Base-by-base conservation (phyloP, 306 rosid genomes). In the Pyrus betulifolia region DNA sequence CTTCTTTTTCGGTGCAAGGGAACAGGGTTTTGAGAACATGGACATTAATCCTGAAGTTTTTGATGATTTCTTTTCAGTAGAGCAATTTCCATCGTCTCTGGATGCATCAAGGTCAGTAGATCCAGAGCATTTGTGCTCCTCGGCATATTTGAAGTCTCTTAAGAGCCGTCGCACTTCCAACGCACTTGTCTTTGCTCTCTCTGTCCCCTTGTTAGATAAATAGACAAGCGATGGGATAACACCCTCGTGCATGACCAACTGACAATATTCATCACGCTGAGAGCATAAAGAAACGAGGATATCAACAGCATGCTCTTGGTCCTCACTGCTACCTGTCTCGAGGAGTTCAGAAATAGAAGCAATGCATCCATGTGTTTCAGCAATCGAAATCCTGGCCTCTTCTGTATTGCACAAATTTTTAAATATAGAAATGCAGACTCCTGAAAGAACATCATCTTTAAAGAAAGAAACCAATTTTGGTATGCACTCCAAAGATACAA, bases 361-460 rank as follows among this genome's bases (percentile, higher is more conserved):
- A 72, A 96, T 78, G 89, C 97, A 96, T 59, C 96, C 99, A 33
- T 82, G 81, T 49, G 98, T 91, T 85, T 87, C 92, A 23, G 82
- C 86, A 80, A 91, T 82, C 12, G 87, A 82, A 70, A 72, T 70
- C 81, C 85, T 79, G 33, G 88, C 98, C 76, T 84, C 90, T 60
- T 82, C 88, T 2, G 79, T 67, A 45, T 79, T 72, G 75, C 91
- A 84, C n/a, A 92, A 81, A 74, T 91, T 96, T 71, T 85, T 86
- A 89, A 92, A 76, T 45, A 92, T 75, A 23, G 67, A 69, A 14
- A 89, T 55, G 78, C 93, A 92, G 75, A 86, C 80, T 72, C 88
- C 87, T 12, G 81, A 75, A 42, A 83, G 74, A 27, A 71, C 57
- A 31, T 74, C 67, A 49, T 88, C 86, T 68, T 69, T 58, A 19